phyloP scores from a whole-genome alignment of 805 yeast species.

The Naumovozyma dairenensis region DNA sequence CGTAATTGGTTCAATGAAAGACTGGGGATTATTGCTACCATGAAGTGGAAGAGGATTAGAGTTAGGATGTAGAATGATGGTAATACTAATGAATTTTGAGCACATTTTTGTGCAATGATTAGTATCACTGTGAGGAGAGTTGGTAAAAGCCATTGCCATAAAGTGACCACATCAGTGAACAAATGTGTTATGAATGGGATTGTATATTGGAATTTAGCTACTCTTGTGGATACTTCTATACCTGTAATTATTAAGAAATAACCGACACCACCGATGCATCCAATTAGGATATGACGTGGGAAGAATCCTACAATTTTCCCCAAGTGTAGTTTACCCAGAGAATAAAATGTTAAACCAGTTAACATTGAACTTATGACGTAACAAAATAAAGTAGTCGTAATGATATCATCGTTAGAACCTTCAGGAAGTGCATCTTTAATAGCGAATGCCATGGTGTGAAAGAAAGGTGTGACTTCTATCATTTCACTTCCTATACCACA shows the following conservation, averaged over 20 bases:
- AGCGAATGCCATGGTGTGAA: constrained; percentile 84
- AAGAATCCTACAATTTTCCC: constrained; percentile 90
- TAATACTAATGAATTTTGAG: constrained; percentile 62
- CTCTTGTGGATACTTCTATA: constrained; percentile 76
- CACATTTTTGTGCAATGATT: constrained; percentile 48
- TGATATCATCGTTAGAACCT: constrained; percentile 47
- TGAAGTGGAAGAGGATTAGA: constrained; percentile 56
- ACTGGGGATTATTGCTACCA: constrained; percentile 55
- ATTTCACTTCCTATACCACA: constrained; percentile 95
- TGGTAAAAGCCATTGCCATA: constrained; percentile 67
- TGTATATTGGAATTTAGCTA: constrained; percentile 62
- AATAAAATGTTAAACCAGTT: constrained; percentile 74
- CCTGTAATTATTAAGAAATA: constrained; percentile 86
- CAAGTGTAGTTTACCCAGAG: constrained; percentile 66
- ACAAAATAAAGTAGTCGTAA: constrained; percentile 80
- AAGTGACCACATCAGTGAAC: constrained; percentile 28
- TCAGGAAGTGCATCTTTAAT: constrained; percentile 36
- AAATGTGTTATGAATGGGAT: constrained; percentile 42
- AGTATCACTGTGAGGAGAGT: constrained; percentile 50
- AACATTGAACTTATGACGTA: constrained; percentile 75
- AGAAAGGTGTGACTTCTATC: constrained; percentile 98
- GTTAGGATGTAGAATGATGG: constrained; percentile 73
- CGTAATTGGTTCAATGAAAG: constrained; percentile 57
- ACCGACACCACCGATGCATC: constrained; percentile 98
- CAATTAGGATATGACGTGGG: constrained; percentile 91